A percentile compares a stretch with the other conserved stretches of the same genome.
phyloP scores from a whole-genome alignment of 129 eudicot genomes.

The Escallonia rubra region DNA sequence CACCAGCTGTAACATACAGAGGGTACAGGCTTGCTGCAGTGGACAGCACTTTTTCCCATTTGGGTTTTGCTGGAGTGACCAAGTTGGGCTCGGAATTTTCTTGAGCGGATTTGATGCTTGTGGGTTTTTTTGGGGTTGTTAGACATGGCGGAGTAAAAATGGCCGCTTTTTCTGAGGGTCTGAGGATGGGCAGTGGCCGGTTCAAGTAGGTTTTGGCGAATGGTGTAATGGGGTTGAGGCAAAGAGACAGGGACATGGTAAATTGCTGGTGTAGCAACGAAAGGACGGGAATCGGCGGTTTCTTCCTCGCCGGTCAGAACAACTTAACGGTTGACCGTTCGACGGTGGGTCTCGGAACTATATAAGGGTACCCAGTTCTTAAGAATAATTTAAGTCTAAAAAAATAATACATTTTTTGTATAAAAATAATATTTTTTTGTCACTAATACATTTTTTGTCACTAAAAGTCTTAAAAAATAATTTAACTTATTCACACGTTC shows the following conservation, averaged over 20 bases:
- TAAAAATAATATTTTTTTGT: too few species aligned
- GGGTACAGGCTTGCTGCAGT: conserved; percentile 83
- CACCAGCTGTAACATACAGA: conserved; percentile 74
- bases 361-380: too few species aligned
- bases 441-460: too few species aligned
- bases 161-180: conserved; percentile 22
- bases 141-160: conserved; percentile 15
- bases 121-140: not conserved
- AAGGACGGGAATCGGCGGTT: too few species aligned
- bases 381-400: too few species aligned
- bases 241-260: conserved; percentile 15
- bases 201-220: not conserved
- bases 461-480: too few species aligned
- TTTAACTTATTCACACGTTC: too few species aligned
- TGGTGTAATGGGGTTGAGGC: conserved; percentile 18
- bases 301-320: too few species aligned
- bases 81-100: conserved; percentile 16
- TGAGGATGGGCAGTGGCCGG: conserved; percentile 21
- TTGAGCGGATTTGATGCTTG: conserved; percentile 17
- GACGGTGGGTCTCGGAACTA: too few species aligned
- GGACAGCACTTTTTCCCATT: conserved; percentile 49
- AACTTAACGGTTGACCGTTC: too few species aligned
- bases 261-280: too few species aligned
- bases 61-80: conserved; percentile 27
- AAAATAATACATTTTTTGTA: too few species aligned